Percentiles rank a stretch among this genome's conserved stretches.
phyloP scores from a whole-genome alignment of 257 asterid species.

The Solanum pimpinellifolium region DNA sequence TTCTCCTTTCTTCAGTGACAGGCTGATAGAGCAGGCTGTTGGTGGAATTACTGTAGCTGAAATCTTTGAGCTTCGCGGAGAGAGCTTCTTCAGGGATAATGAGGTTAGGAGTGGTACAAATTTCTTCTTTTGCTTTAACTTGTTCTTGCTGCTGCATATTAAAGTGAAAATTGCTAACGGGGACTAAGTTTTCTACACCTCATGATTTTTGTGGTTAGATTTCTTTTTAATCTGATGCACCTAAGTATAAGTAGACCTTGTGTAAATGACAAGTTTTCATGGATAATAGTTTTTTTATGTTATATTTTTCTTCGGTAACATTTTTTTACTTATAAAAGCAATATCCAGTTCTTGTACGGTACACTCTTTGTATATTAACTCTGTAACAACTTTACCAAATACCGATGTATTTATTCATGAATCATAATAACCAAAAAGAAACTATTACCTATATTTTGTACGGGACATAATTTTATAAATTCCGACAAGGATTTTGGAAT shows the following conservation, averaged over 20 bases:
- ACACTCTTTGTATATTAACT: no score
- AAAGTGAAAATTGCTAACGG: neutral
- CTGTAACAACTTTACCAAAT: no score
- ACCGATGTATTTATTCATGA: no score
- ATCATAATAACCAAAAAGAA: neutral
- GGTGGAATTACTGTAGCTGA: conserved; percentile 64
- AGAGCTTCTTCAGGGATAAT: conserved; percentile 62
- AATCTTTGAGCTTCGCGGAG: conserved; percentile 60
- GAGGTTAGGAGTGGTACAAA: conserved; percentile 37
- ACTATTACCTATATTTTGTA: neutral
- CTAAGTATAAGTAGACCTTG: no score
- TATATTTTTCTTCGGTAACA: no score
- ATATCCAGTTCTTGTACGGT: no score
- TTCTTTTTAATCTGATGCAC: no score
- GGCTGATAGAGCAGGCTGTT: conserved; percentile 55
- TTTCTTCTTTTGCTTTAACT: neutral
- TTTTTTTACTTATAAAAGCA: no score
- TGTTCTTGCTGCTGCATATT: neutral
- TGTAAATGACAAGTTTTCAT: no score
- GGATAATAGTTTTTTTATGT: no score
- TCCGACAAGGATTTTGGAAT: neutral
- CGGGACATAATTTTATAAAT: neutral
- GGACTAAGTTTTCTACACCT: no score
- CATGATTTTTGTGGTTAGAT: no score
- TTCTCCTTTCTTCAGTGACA: conserved; percentile 47